These are phyloP conservation scores for Ensete glaucum DNA, from an alignment of 176 grass and related monocot genomes.

Conservation along the genomic window DNA sequence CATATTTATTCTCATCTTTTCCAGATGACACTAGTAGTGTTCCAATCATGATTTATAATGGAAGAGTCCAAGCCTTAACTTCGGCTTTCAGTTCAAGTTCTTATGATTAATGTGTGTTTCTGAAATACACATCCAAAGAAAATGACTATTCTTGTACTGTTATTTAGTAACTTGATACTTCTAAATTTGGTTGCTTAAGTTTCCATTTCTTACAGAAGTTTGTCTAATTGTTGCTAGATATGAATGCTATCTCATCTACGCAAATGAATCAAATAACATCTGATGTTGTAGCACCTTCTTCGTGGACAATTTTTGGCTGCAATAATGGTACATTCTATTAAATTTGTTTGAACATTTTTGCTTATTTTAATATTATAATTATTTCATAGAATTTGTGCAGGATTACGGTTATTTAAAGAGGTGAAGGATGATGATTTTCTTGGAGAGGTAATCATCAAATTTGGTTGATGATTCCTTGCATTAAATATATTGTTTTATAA, in stretches of 20 bases:
- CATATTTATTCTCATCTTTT: not conserved
- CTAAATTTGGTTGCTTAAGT: not conserved
- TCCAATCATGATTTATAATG: too few relatives aligned
- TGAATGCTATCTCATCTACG: not conserved
- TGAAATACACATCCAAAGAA: too few relatives aligned
- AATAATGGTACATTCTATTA: slow-evolving; percentile 4
- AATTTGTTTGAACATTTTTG: not conserved
- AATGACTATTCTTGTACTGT: not conserved
- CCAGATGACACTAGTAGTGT: not conserved
- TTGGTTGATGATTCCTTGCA: not conserved
- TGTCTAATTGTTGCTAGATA: not conserved
- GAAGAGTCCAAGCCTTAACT: too few relatives aligned
- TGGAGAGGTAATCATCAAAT: not conserved
- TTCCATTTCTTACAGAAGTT: not conserved
- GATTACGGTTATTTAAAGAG: slow-evolving; percentile 16
- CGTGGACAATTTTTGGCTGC: slow-evolving; percentile 17
- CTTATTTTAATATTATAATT: not conserved
- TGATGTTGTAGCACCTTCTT: slow-evolving; percentile 18
- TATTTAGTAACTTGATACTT: not conserved
- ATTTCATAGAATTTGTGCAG: slow-evolving; percentile 1
- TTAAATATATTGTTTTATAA: too few relatives aligned
- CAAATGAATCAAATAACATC: slow-evolving; percentile 2
- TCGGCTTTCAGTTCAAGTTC: too few relatives aligned
- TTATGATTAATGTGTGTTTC: too few relatives aligned
- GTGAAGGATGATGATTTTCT: not conserved